phyloP scores from a whole-genome alignment of 2,329 filamentous ascomycete genomes.

The Penicillium sp. region DNA sequence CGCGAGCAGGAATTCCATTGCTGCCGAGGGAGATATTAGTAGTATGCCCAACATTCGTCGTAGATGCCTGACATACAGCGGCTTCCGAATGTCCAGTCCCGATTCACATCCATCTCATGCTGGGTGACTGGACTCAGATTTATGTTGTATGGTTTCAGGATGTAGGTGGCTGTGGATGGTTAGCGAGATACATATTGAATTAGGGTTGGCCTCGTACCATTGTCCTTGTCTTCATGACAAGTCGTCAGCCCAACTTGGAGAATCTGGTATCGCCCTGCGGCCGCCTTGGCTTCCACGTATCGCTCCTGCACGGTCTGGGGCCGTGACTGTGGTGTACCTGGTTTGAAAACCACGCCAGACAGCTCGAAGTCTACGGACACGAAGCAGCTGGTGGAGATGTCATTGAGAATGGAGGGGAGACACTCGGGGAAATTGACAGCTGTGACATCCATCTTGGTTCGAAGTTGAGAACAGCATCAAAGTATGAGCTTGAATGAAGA shows the following conservation, averaged over 20 bases:
- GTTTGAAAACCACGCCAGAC: conserved; percentile 57
- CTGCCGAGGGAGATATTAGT: conserved; percentile 30
- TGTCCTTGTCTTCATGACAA: conserved; percentile 55
- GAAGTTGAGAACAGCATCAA: background rate
- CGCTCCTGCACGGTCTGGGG: conserved; percentile 57
- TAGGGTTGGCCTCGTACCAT: conserved; percentile 3
- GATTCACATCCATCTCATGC: conserved; percentile 55
- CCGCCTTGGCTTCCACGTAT: conserved; percentile 59
- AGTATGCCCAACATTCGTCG: background rate
- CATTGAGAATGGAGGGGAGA: conserved; percentile 55
- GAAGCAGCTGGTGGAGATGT: conserved; percentile 59
- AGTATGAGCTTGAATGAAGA: background rate
- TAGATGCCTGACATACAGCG: conserved; percentile 40
- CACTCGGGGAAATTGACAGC: conserved; percentile 48
- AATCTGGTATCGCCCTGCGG: conserved; percentile 62
- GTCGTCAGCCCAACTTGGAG: conserved; percentile 66
- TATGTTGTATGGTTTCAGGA: conserved; percentile 63
- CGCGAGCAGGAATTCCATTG: conserved; percentile 59
- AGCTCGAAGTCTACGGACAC: conserved; percentile 66
- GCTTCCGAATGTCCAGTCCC: conserved; percentile 59
- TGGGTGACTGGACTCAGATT: conserved; percentile 57
- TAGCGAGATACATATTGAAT: conserved; percentile 37
- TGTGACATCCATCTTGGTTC: conserved; percentile 56
- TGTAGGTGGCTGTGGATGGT: conserved; percentile 47
- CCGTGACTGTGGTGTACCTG: conserved; percentile 34